Percentiles rank a stretch among this genome's conserved stretches.
phyloP scores from a whole-genome alignment of 1,284 basidiomycete genomes.

The Tylopilus orsonianus region DNA sequence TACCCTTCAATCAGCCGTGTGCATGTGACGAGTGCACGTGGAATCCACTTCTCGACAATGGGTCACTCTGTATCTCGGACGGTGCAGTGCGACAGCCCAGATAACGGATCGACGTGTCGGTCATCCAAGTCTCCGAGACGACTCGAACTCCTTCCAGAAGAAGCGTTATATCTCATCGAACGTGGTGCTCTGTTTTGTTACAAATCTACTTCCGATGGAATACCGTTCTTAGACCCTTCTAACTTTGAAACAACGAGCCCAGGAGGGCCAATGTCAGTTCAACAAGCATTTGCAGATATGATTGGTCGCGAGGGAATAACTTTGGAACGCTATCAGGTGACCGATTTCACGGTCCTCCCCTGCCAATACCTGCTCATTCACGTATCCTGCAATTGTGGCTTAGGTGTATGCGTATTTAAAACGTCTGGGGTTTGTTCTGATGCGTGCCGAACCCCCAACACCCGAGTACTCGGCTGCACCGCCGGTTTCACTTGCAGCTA shows the following conservation, averaged over 20 bases:
- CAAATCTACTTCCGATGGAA: constrained; percentile 41
- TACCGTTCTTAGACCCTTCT: constrained; percentile 27
- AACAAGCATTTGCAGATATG: constrained; percentile 86
- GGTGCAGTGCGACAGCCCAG: background rate
- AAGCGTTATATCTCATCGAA: constrained; percentile 90
- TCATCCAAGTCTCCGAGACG: constrained; percentile 50
- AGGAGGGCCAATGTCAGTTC: constrained; percentile 82
- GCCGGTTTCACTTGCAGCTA: constrained; percentile 17
- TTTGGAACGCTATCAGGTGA: constrained; percentile 84
- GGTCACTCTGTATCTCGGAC: constrained; percentile 66
- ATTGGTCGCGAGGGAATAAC: constrained; percentile 77
- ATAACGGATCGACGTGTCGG: constrained; percentile 25
- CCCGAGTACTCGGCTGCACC: constrained; percentile 57
- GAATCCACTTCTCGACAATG: constrained; percentile 76
- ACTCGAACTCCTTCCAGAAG: constrained; percentile 91
- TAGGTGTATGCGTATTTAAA: constrained; percentile 93
- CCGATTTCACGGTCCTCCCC: constrained; percentile 18
- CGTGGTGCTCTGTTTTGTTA: constrained; percentile 86
- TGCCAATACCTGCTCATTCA: constrained; percentile 7
- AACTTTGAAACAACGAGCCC: constrained; percentile 41
- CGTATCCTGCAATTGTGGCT: background rate
- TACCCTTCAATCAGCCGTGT: constrained; percentile 61
- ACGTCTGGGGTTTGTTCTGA: constrained; percentile 88
- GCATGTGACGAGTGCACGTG: constrained; percentile 68
- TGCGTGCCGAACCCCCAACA: constrained; percentile 64